phyloP scores from a whole-genome alignment of 2,329 filamentous ascomycete genomes.

The Neofusicoccum umdonicola region DNA sequence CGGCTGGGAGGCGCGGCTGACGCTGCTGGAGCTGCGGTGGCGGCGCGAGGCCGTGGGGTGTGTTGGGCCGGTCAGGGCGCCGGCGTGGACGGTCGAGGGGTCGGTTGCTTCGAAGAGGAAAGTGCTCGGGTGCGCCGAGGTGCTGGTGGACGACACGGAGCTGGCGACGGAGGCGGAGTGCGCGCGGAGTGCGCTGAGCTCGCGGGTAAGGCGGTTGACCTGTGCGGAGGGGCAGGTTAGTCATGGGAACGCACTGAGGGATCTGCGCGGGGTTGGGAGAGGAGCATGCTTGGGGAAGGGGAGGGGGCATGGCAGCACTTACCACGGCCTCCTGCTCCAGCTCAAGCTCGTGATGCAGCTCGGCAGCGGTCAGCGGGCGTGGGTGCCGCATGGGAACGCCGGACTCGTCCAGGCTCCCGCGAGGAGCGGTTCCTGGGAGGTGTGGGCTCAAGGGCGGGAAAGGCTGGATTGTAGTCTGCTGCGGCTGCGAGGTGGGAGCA shows the following conservation, averaged over 20 bases:
- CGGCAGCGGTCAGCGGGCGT: constrained; percentile 79
- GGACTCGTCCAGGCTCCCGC: constrained; percentile 29
- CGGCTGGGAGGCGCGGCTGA: constrained; percentile 32
- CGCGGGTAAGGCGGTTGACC: constrained; percentile 91
- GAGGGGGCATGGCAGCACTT: constrained; percentile 33
- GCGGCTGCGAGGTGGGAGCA: constrained; percentile 14
- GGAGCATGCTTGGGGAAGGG: neutral
- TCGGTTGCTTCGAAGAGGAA: constrained; percentile 48
- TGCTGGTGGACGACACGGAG: constrained; percentile 50
- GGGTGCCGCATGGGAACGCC: constrained; percentile 78
- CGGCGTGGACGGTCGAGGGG: constrained; percentile 40
- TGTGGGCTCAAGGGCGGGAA: constrained; percentile 39
- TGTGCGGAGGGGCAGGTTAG: constrained; percentile 35
- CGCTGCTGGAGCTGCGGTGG: constrained; percentile 56
- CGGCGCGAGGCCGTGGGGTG: constrained; percentile 55
- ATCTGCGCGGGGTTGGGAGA: neutral
- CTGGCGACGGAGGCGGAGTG: constrained; percentile 63
- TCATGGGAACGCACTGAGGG: neutral
- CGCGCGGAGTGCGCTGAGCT: constrained; percentile 78
- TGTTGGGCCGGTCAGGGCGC: constrained; percentile 45
- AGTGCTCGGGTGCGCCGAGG: constrained; percentile 35
- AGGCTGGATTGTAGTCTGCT: constrained; percentile 31
- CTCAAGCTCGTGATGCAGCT: constrained; percentile 85
- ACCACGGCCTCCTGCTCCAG: constrained; percentile 95
- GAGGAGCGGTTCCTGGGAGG: constrained; percentile 24